These are phyloP conservation scores for Metschnikowia rubicola DNA, from an alignment of 805 yeast species.

Conservation along the genomic window DNA sequence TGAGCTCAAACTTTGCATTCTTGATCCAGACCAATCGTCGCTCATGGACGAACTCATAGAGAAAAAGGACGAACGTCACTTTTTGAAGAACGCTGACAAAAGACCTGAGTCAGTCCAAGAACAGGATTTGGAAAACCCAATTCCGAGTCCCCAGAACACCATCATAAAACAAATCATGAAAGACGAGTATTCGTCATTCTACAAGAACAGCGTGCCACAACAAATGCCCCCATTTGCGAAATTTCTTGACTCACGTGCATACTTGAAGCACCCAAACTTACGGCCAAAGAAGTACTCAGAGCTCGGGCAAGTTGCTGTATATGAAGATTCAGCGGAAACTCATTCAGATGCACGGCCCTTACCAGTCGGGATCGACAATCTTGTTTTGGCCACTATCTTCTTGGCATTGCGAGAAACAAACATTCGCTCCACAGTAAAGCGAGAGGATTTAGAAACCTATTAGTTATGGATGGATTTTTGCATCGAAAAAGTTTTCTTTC, in stretches of 20 bases:
- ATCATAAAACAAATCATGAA: conserved; percentile 18
- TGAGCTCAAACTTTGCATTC: conserved; percentile 28
- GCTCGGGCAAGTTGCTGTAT: conserved; percentile 31
- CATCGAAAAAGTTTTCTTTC: no score
- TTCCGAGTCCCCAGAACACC: conserved; percentile 26
- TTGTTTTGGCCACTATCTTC: conserved; percentile 31
- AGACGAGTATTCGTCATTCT: conserved; percentile 6
- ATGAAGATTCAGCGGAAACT: conserved; percentile 22
- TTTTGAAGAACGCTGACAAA: background rate
- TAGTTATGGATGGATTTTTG: no score
- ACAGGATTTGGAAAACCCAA: conserved; percentile 26
- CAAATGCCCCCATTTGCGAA: conserved; percentile 39
- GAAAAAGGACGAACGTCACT: conserved; percentile 14
- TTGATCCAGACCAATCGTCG: conserved; percentile 34
- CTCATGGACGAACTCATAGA: conserved; percentile 34
- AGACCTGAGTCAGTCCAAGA: background rate
- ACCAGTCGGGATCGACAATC: conserved; percentile 28
- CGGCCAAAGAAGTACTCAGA: conserved; percentile 37
- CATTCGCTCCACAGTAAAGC: conserved; percentile 18
- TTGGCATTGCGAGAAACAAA: conserved; percentile 32
- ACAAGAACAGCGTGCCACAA: conserved; percentile 22
- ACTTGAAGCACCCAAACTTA: conserved; percentile 15
- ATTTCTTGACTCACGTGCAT: conserved; percentile 28
- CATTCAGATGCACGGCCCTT: conserved; percentile 21
- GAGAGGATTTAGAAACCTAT: conserved; percentile 2